phyloP scores from a whole-genome alignment of 164 flowering plant genomes.

The Akebia trifoliata region DNA sequence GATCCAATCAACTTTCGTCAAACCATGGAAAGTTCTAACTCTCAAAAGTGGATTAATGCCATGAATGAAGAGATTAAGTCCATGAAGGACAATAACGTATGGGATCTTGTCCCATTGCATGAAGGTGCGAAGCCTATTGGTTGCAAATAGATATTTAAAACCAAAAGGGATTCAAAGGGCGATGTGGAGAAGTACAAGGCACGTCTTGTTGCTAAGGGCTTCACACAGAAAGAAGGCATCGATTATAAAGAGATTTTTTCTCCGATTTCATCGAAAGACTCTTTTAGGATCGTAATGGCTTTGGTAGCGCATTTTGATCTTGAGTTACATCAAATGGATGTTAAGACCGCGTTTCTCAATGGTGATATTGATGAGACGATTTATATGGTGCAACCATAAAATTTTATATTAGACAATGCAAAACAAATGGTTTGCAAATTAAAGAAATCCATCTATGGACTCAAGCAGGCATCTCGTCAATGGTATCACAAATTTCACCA shows the following conservation, averaged over 20 bases:
- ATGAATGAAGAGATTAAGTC: no score
- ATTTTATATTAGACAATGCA: neutral
- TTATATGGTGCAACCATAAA: constrained; percentile 9
- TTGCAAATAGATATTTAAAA: neutral
- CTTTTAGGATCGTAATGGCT: neutral
- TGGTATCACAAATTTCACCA: constrained; percentile 8
- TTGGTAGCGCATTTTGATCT: constrained; percentile 4
- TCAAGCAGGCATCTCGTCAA: constrained; percentile 5
- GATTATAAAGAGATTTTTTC: neutral
- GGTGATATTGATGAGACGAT: constrained; percentile 7
- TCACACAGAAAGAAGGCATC: constrained; percentile 5
- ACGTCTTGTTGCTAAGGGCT: neutral
- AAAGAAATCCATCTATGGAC: constrained; percentile 9
- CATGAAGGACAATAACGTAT: neutral
- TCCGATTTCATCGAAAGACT: neutral
- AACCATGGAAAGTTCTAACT: neutral
- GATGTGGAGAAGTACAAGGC: neutral
- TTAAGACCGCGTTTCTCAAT: neutral
- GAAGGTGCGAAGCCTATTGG: neutral
- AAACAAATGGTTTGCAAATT: constrained; percentile 8
- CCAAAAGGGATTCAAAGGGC: constrained; percentile 1
- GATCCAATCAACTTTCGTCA: neutral
- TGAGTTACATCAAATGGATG: constrained; percentile 6
- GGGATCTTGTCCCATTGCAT: neutral
- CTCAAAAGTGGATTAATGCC: neutral